Evolutionary conservation across 768 basidiomycete genomes (phyloP).

Genomic region (Mycena filopes): DNA sequence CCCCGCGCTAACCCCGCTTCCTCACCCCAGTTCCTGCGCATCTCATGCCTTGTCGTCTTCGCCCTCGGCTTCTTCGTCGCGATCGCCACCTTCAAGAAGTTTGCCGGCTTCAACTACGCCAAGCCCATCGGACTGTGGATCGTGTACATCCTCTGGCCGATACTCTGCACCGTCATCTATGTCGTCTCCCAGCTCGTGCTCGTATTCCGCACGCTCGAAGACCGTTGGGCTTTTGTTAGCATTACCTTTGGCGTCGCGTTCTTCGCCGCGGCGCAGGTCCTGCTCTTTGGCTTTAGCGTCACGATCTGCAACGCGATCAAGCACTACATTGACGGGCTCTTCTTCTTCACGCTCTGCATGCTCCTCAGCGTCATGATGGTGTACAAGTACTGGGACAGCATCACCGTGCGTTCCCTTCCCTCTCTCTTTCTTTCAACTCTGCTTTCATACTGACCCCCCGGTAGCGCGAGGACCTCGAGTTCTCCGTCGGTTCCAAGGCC

Average conservation of each 20-base stretch:
- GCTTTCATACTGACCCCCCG: too few species aligned
- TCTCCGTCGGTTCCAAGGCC: conserved; percentile 97
- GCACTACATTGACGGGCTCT: conserved; percentile 98
- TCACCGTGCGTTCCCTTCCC: conserved; percentile 78
- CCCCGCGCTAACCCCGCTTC: conserved; percentile 42
- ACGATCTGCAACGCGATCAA: conserved; percentile 96
- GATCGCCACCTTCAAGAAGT: conserved; percentile 93
- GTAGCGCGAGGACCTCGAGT: conserved; percentile 95
- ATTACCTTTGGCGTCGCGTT: conserved; percentile 93
- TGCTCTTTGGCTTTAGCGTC: conserved; percentile 93
- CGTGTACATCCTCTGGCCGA: conserved; percentile 90
- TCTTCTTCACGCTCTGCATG: conserved; percentile 97
- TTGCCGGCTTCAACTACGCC: conserved; percentile 81
- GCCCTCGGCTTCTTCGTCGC: conserved; percentile 91
- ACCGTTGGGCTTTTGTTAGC: conserved; percentile 97
- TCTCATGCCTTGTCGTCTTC: conserved; percentile 86
- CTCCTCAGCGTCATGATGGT: conserved; percentile 99
- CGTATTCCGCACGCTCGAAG: conserved; percentile 96
- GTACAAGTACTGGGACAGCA: conserved; percentile 98
- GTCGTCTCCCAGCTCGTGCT: conserved; percentile 92
- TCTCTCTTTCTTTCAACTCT: too few species aligned
- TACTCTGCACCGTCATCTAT: conserved; percentile 88
- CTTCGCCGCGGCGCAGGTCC: conserved; percentile 88
- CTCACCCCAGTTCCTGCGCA: conserved; percentile 77
- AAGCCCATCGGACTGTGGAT: conserved; percentile 88